phyloP scores from a whole-genome alignment of 2,329 filamentous ascomycete species.

The Aspergillus persii region DNA sequence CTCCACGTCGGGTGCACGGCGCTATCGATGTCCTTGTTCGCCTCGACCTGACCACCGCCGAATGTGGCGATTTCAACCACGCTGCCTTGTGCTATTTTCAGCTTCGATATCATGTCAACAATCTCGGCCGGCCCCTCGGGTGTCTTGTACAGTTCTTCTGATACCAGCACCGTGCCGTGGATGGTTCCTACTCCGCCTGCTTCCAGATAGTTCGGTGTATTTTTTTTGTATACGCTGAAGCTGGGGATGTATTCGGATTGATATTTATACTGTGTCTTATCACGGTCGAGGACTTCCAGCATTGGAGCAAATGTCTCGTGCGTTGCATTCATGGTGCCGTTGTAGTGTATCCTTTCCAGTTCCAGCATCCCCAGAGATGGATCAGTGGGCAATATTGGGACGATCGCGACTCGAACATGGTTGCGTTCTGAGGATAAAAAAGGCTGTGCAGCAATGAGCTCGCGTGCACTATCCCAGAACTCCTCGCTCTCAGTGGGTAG shows the following conservation, averaged over 20 bases:
- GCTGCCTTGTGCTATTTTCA: background rate
- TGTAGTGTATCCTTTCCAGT: background rate
- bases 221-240: background rate
- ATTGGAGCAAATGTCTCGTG: background rate
- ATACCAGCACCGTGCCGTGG: background rate
- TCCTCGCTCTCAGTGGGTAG: background rate
- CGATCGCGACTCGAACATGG: background rate
- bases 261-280: background rate
- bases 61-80: background rate
- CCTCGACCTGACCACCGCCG: slow-evolving; percentile 26
- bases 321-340: background rate
- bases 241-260: background rate
- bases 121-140: slow-evolving; percentile 10
- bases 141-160: slow-evolving; percentile 14
- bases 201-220: background rate
- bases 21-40: slow-evolving; percentile 32
- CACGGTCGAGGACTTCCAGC: background rate
- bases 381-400: background rate
- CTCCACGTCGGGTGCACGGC: slow-evolving; percentile 44
- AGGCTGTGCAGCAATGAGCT: background rate
- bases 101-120: background rate
- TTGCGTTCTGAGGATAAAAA: background rate
- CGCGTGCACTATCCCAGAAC: background rate
- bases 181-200: background rate
- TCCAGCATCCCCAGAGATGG: background rate